These are phyloP conservation scores for Tolypocladium guangdongense DNA, from an alignment of 2,329 filamentous ascomycete genomes.

Conservation along the genomic window DNA sequence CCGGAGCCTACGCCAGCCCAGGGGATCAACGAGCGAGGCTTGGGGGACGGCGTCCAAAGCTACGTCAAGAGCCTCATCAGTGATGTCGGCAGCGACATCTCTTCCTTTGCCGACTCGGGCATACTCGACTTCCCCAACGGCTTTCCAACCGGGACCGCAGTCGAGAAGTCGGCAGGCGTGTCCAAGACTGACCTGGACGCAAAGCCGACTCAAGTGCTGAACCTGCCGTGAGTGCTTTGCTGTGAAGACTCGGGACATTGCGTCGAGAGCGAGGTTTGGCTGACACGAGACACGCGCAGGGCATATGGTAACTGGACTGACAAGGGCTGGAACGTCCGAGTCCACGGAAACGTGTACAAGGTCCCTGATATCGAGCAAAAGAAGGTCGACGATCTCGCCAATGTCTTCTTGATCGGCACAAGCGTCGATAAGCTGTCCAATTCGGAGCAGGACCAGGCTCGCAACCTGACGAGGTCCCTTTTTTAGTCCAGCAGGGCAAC, in stretches of 20 bases:
- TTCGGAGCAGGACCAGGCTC: constrained; percentile 52
- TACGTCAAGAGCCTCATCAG: constrained; percentile 39
- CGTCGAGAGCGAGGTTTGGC: not conserved
- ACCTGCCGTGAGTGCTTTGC: constrained; percentile 41
- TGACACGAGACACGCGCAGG: constrained; percentile 13
- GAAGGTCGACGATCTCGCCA: constrained; percentile 57
- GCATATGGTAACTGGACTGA: constrained; percentile 68
- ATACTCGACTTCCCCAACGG: constrained; percentile 58
- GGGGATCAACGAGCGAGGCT: constrained; percentile 17
- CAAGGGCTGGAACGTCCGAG: constrained; percentile 64
- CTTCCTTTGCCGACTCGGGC: constrained; percentile 50
- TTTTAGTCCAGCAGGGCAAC: constrained; percentile 63
- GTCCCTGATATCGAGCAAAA: constrained; percentile 55
- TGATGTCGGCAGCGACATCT: constrained; percentile 41
- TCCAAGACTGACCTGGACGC: constrained; percentile 46
- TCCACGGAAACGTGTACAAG: constrained; percentile 76
- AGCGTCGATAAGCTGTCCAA: constrained; percentile 47
- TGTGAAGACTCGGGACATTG: too few relatives aligned
- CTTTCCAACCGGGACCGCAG: constrained; percentile 50
- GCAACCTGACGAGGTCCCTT: constrained; percentile 63
- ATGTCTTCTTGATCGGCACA: constrained; percentile 58
- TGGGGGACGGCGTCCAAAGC: constrained; percentile 31
- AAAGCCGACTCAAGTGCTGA: constrained; percentile 58
- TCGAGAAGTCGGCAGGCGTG: constrained; percentile 51
- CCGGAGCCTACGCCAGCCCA: constrained; percentile 13